Evolutionary conservation across 441 rosid genomes (phyloP).

Genomic region (Brassica hybrid): DNA sequence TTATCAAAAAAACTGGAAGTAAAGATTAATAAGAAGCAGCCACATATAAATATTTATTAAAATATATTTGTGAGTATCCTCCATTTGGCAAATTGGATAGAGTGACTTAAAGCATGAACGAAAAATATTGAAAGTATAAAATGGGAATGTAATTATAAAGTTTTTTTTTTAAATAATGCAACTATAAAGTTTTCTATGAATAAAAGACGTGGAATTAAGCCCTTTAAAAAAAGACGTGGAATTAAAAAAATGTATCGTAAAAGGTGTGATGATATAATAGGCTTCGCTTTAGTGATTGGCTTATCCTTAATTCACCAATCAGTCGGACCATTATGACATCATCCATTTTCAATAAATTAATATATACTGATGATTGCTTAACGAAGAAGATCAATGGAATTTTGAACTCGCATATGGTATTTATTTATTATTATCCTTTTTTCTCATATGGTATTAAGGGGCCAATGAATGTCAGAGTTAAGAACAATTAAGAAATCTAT

Average conservation of each 20-base stretch:
- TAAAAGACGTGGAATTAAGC: slow-evolving; percentile 17
- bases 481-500: not conserved
- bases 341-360: slow-evolving; percentile 17
- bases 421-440: not conserved
- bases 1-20: no score
- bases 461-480: not conserved
- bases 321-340: slow-evolving; percentile 35
- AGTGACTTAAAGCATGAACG: not conserved
- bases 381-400: slow-evolving; percentile 24
- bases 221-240: slow-evolving; percentile 1
- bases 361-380: slow-evolving; percentile 24
- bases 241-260: slow-evolving; percentile 27
- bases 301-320: slow-evolving; percentile 47
- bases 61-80: not conserved
- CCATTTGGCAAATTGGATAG: slow-evolving; percentile 19
- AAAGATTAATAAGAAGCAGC: not conserved
- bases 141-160: not conserved
- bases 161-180: not conserved
- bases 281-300: slow-evolving; percentile 38
- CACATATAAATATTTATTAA: not conserved
- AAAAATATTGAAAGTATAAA: not conserved
- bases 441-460: not conserved
- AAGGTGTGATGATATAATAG: slow-evolving; percentile 33
- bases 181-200: not conserved
- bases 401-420: not conserved